phyloP scores from a whole-genome alignment of 805 yeast genomes.

The Vanderwaltozyma verrucispora region DNA sequence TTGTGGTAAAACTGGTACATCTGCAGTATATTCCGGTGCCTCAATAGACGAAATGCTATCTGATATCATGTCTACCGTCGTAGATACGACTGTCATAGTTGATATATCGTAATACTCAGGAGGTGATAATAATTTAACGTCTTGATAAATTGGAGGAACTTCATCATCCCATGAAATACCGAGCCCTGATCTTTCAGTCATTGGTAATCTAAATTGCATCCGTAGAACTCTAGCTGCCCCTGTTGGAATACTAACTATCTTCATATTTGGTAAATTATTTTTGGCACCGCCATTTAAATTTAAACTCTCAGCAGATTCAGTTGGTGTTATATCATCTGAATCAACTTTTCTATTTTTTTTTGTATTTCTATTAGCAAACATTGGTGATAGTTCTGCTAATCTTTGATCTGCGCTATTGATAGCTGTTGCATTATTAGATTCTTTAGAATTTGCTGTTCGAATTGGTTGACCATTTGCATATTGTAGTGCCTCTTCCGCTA shows the following conservation, averaged over 20 bases:
- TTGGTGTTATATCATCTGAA: constrained; percentile 14
- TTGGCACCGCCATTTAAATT: neutral
- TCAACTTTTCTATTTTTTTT: constrained; percentile 14
- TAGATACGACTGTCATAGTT: no score
- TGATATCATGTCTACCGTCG: neutral
- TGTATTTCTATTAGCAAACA: constrained; percentile 30
- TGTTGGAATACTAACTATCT: constrained; percentile 60
- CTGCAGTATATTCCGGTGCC: neutral
- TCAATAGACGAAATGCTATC: neutral
- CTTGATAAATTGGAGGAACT: constrained; percentile 93
- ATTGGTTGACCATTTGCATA: constrained; percentile 26
- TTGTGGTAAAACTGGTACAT: neutral
- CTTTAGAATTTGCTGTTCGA: neutral
- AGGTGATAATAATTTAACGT: constrained; percentile 74
- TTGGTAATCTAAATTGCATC: constrained; percentile 80
- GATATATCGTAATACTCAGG: constrained; percentile 52
- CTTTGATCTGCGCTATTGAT: constrained; percentile 26
- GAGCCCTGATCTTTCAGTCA: constrained; percentile 87
- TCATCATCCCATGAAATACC: constrained; percentile 99
- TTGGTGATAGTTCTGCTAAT: constrained; percentile 36
- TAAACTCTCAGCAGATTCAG: constrained; percentile 5
- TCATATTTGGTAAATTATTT: constrained; percentile 3
- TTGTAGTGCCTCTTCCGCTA: constrained; percentile 77
- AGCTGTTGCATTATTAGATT: neutral
- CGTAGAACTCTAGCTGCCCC: constrained; percentile 92